Evolutionary conservation across 306 rosid genomes (phyloP).

Genomic region (Dalbergia oliveri): DNA sequence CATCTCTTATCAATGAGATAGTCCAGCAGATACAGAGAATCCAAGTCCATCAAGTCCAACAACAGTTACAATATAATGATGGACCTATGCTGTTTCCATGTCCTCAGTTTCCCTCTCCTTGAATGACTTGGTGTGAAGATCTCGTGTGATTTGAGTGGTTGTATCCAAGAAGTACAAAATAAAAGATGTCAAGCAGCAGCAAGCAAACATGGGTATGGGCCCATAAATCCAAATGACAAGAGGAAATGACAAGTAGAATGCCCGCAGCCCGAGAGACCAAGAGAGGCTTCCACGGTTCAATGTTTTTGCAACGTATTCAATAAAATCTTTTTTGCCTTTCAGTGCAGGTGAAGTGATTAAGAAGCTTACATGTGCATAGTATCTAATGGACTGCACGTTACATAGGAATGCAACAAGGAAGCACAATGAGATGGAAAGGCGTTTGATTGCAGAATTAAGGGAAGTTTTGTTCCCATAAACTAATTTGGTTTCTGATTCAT

Average conservation of each 20-base stretch:
- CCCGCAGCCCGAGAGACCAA: slow-evolving; percentile 92
- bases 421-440: slow-evolving; percentile 75
- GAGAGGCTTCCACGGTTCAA: slow-evolving; percentile 83
- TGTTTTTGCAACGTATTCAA: slow-evolving; percentile 69
- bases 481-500: slow-evolving; percentile 54
- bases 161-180: slow-evolving; percentile 91
- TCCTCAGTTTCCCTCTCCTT: slow-evolving; percentile 42
- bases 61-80: slow-evolving; percentile 18
- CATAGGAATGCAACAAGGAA: slow-evolving; percentile 93
- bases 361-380: slow-evolving; percentile 94
- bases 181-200: slow-evolving; percentile 69
- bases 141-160: slow-evolving; percentile 72
- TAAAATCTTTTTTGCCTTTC: slow-evolving; percentile 59
- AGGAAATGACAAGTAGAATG: slow-evolving; percentile 86
- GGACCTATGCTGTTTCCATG: slow-evolving; percentile 28
- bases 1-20: too few relatives aligned
- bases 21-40: too few relatives aligned
- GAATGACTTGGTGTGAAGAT: slow-evolving; percentile 72
- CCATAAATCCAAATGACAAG: slow-evolving; percentile 94
- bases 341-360: slow-evolving; percentile 77
- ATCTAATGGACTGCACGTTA: slow-evolving; percentile 88
- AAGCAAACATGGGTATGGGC: slow-evolving; percentile 84
- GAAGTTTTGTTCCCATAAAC: slow-evolving; percentile 77
- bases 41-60: slow-evolving; percentile 29
- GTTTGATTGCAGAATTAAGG: slow-evolving; percentile 65